Evolutionary conservation across 306 rosid genomes (phyloP), one percentile per base, ranked within the genome.

Genomic region (Amphicarpaea edgeworthii): DNA sequence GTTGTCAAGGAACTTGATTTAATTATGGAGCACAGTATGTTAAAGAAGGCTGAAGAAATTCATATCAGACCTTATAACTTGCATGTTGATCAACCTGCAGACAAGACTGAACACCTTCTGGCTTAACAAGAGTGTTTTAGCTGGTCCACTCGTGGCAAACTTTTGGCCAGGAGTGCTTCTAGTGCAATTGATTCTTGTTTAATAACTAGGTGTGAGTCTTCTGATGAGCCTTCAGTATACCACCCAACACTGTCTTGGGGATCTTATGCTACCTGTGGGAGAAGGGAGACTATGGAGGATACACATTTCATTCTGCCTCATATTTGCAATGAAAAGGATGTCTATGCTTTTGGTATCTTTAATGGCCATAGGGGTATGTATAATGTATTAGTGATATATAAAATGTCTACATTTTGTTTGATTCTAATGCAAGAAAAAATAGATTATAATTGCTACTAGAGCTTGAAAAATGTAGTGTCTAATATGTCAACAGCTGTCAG

Each of bases 221-320:
- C 70, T 51, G 73, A 76, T 11, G 84, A 86, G 61, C 75, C 83
- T 32, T 70, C 64, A 65, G 86, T 71, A 32, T 87, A 92, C 83
- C 68, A 37, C 76, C 97, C 98, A 58, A 53, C 65, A 78, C 90
- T 95, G 70, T 87, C 97, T 54, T 89, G 91, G 89, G 98, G 98
- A 79, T 95, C 97, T 77, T 92, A 86, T 78, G 92, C 98, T 58
- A 89, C 98, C 40, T 84, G 97, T 57, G 98, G 97, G 57, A 88
- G 91, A 87, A 86, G 98, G 86, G 97, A 95, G 88, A 79, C 88
- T 21, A 92, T 90, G 98, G 98, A 95, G 92, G 98, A 95, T 71
- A 84, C 92, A 15, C 93, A 90, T 92, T 92, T 92, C 73, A 83
- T 92, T 71, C 82, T 86, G 70, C 98, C 96, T 38, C 83, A 77